Evolutionary conservation across 805 yeast genomes (phyloP), one percentile per base, ranked within the genome.

Genomic region (Lipomyces lipofer): DNA sequence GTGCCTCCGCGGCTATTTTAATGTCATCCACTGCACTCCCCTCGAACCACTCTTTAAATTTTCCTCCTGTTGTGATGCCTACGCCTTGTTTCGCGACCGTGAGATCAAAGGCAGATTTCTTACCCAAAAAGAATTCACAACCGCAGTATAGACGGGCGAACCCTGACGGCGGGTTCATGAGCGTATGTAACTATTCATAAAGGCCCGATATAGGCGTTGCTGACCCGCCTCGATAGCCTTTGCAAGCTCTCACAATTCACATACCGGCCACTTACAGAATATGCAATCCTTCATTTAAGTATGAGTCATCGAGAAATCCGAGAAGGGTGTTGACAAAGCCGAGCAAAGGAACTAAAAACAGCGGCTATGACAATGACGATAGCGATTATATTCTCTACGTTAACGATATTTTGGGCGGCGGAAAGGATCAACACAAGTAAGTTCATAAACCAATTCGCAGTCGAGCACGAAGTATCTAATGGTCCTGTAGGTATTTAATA

Each of bases 271-370:
- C 97, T 0, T 94, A 87, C 69, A 75, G 86, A 8, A 78, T 92
- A 52, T 92, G 97, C 71, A 86, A 89, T 56, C 88, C 97, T 0
- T 79, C 76, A 32, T 94, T 89, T 71, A 83, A 84, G 59, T 94
- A 94, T 69, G 85, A 85, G 61, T 81, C 88, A 15, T 78, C 89
- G 2, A 83, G 88, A 55, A 94, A 94, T 67, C 99, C 99, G 2
- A 82, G 88, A 57, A 75, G 99, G 52, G 97, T 90, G 2, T 74
- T 94, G 40, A 95, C 99, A 0, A 92, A 94, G 68, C 97, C 97
- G 2, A 82, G 83, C 68, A 95, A 89, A 64, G 94, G 92, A 0
- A 80, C 78, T 54, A 78, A 74, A 55, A 89, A 90, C 68, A 83
- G 86, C 65, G 97, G 97, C 6, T 80, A 66, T 66, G 99, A 94